A percentile compares a stretch with the other conserved stretches of the same genome.
Conservation (phyloP, 2,329 filamentous ascomycete genomes). For the Colletotrichum musicola region DNA sequence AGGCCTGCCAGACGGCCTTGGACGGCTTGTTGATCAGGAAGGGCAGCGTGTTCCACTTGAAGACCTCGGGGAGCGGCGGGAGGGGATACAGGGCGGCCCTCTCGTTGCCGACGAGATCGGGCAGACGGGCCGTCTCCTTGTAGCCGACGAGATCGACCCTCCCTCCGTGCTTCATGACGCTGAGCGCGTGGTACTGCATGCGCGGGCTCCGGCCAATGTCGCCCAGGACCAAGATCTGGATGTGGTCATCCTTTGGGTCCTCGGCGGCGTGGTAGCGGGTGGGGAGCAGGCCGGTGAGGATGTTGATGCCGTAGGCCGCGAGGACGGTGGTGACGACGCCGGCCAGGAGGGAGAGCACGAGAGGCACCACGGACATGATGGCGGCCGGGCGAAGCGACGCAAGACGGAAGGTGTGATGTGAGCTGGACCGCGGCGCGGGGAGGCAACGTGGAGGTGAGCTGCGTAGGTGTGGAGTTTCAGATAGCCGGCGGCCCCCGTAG, state of each 20-base stretch:
- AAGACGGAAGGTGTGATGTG: not conserved
- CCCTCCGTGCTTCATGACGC: conserved; percentile 85
- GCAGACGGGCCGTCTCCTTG: conserved; percentile 85
- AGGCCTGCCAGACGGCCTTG: conserved; percentile 88
- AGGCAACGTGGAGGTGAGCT: not conserved
- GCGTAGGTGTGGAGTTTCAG: conserved; percentile 15
- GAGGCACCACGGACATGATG: conserved; percentile 27
- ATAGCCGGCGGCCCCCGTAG: conserved; percentile 9
- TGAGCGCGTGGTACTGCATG: conserved; percentile 98
- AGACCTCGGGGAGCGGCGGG: conserved; percentile 72
- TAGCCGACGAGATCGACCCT: conserved; percentile 91
- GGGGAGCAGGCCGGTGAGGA: conserved; percentile 47
- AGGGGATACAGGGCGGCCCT: conserved; percentile 80
- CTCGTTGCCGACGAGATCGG: conserved; percentile 77
- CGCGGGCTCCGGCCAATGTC: conserved; percentile 96
- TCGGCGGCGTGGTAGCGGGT: conserved; percentile 51
- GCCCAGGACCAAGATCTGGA: conserved; percentile 91
- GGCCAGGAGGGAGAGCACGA: conserved; percentile 31
- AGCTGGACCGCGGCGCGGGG: not conserved
- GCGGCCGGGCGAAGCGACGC: not conserved
- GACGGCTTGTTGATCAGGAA: conserved; percentile 84
- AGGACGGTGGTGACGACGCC: conserved; percentile 33
- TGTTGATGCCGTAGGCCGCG: conserved; percentile 30
- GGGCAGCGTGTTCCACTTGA: conserved; percentile 77
- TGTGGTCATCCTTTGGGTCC: conserved; percentile 54